Evolutionary conservation across 2,329 filamentous ascomycete genomes (phyloP).

Genomic region (Fusarium sp.): DNA sequence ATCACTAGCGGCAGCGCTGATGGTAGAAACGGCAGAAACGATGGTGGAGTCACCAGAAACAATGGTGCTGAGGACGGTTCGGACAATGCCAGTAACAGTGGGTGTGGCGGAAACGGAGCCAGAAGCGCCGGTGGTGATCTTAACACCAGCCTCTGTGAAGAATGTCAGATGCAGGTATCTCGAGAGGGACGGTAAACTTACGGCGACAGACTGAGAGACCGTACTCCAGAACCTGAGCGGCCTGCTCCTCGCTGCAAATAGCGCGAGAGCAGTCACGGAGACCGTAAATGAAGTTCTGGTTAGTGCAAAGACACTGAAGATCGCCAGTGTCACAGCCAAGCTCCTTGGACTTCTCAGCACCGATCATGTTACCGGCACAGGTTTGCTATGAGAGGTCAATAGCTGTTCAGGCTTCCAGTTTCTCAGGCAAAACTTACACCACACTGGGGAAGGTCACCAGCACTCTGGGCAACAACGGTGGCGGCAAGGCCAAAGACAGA

Average conservation of each 20-base stretch:
- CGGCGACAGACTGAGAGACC: constrained; percentile 52
- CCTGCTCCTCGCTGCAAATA: constrained; percentile 51
- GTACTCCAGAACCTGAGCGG: constrained; percentile 50
- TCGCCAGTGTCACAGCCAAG: constrained; percentile 57
- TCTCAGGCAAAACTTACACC: constrained; percentile 55
- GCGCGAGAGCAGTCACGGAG: constrained; percentile 60
- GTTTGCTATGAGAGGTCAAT: constrained; percentile 50
- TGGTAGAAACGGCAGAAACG: constrained; percentile 50
- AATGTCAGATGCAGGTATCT: constrained; percentile 26
- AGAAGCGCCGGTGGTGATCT: constrained; percentile 46
- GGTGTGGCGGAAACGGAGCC: constrained; percentile 36
- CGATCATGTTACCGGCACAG: constrained; percentile 61
- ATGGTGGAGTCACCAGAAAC: constrained; percentile 48
- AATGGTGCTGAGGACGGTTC: constrained; percentile 50
- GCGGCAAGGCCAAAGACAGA: constrained; percentile 54
- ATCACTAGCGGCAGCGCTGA: constrained; percentile 38
- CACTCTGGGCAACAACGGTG: constrained; percentile 53
- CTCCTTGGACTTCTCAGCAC: constrained; percentile 50
- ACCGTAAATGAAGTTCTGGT: constrained; percentile 57
- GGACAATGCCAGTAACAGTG: constrained; percentile 40
- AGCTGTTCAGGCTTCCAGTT: not conserved
- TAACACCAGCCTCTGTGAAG: constrained; percentile 46
- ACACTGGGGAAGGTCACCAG: constrained; percentile 56
- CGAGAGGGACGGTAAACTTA: constrained; percentile 35
- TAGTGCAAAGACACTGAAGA: constrained; percentile 57